phyloP scores from a whole-genome alignment of 2,329 filamentous ascomycete species.

The Furcasterigmium furcatum region DNA sequence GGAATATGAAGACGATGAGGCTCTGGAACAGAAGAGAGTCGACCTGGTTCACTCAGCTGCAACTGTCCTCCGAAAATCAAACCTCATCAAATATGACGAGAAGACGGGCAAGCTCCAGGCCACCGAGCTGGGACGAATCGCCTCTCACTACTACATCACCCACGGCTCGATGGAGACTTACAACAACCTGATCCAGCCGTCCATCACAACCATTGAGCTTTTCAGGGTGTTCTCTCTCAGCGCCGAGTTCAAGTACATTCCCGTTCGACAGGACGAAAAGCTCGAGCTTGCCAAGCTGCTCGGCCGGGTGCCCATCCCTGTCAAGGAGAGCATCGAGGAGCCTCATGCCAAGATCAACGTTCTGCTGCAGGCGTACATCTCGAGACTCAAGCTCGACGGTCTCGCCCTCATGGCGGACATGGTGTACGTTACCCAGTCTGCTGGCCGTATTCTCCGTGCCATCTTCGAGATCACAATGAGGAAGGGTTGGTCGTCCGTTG shows the following conservation, averaged over 20 bases:
- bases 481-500: conserved; percentile 92
- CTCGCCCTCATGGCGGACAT: conserved; percentile 96
- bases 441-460: conserved; percentile 89
- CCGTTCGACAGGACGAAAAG: conserved; percentile 96
- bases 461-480: conserved; percentile 97
- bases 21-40: conserved; percentile 94
- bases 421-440: conserved; percentile 97
- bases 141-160: conserved; percentile 98
- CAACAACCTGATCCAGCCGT: conserved; percentile 90
- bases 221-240: conserved; percentile 96
- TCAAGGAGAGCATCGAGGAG: conserved; percentile 97
- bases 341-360: conserved; percentile 98
- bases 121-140: conserved; percentile 91
- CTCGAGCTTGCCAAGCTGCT: conserved; percentile 91
- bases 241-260: conserved; percentile 98
- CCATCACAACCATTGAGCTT: conserved; percentile 88
- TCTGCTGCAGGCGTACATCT: conserved; percentile 93
- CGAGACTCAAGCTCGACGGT: conserved; percentile 87
- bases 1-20: conserved; percentile 90
- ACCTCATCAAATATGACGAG: conserved; percentile 92
- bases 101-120: conserved; percentile 84
- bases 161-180: conserved; percentile 96
- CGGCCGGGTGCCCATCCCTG: conserved; percentile 85
- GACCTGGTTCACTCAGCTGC: conserved; percentile 95
- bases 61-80: conserved; percentile 79